Evolutionary conservation across 371 early-diverging fungal species (phyloP).

Genomic region (Zopfochytrium polystomum): DNA sequence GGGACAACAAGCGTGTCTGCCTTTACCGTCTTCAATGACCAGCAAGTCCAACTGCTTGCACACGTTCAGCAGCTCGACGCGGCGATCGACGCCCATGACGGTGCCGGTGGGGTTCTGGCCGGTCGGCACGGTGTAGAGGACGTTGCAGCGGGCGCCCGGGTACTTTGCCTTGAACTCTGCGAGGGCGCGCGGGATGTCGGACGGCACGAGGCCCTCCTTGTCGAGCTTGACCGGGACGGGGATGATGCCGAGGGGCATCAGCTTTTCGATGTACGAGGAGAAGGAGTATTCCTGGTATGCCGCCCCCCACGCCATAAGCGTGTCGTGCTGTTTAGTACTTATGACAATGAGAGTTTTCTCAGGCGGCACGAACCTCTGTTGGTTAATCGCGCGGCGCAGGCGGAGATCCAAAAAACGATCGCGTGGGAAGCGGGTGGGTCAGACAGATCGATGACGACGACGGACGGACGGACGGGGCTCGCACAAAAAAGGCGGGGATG

Average conservation of each 20-base stretch:
- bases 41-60: constrained; percentile 52
- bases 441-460: not conserved
- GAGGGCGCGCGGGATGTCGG: constrained; percentile 10
- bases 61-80: constrained; percentile 49
- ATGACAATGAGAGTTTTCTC: no score
- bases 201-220: constrained; percentile 16
- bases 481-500: not conserved
- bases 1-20: not conserved
- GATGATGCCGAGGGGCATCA: constrained; percentile 13
- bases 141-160: constrained; percentile 21
- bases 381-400: not conserved
- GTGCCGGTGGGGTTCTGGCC: constrained; percentile 65
- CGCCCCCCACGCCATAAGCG: no score
- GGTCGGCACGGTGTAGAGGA: constrained; percentile 59
- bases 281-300: constrained; percentile 9
- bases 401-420: not conserved
- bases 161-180: not conserved
- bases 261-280: constrained; percentile 16
- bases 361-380: no score
- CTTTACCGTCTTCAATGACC: constrained; percentile 48
- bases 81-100: constrained; percentile 51
- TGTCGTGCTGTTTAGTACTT: no score
- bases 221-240: constrained; percentile 20
- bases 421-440: not conserved
- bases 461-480: not conserved